A percentile compares a stretch with the other conserved stretches of the same genome.
phyloP scores from a whole-genome alignment of 179 eudicot genomes.

The Heliamphora pulchella region DNA sequence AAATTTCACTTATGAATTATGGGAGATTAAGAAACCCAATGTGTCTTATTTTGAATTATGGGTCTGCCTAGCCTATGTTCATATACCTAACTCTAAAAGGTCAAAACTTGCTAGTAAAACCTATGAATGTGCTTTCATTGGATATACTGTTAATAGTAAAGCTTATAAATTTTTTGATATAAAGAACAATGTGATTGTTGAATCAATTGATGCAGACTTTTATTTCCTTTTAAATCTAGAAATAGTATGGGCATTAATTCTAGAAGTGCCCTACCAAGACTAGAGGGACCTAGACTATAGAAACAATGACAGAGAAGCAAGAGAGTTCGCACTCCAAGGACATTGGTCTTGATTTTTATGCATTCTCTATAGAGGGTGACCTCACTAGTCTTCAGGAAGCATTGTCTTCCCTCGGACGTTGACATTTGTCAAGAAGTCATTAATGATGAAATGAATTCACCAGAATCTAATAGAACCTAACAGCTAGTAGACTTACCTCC shows the following conservation, averaged over 20 bases:
- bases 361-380: background rate
- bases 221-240: background rate
- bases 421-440: constrained; percentile 12
- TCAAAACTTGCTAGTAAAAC: constrained; percentile 1
- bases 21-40: too few species aligned
- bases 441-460: constrained; percentile 12
- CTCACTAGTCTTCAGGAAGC: constrained; percentile 11
- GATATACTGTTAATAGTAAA: background rate
- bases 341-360: constrained; percentile 12
- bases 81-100: constrained; percentile 1
- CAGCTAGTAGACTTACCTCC: constrained; percentile 10
- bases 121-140: background rate
- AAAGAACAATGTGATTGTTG: background rate
- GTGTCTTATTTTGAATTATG: background rate
- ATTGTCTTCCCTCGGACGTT: background rate
- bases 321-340: background rate
- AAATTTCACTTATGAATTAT: too few species aligned
- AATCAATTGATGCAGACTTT: background rate
- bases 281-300: background rate
- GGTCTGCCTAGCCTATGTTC: background rate
- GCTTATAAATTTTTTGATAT: background rate
- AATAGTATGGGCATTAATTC: background rate
- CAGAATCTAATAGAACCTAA: constrained; percentile 6
- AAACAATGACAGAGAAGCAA: background rate
- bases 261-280: background rate